phyloP scores from a whole-genome alignment of 2,329 filamentous ascomycete species.

The Hymenoscyphus linearis region DNA sequence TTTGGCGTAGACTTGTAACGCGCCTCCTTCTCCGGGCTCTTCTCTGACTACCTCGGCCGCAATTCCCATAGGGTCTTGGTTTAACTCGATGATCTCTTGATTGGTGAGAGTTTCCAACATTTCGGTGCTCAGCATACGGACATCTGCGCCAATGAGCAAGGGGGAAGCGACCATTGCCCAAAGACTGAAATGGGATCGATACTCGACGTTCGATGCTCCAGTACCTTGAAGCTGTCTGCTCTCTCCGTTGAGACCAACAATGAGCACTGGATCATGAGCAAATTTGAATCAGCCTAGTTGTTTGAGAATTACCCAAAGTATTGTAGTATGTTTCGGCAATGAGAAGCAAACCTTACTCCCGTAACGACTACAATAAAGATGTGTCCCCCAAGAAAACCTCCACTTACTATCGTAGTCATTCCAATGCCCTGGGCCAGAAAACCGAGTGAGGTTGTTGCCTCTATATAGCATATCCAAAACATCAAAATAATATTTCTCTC shows the following conservation, averaged over 20 bases:
- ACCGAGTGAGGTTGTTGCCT: constrained; percentile 41
- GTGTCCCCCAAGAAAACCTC: too few species aligned
- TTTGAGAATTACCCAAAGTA: too few species aligned
- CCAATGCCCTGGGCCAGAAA: constrained; percentile 44
- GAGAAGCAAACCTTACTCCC: too few species aligned
- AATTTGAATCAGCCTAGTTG: too few species aligned
- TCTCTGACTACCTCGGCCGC: constrained; percentile 18
- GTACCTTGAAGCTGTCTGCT: constrained; percentile 38
- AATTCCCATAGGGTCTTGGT: constrained; percentile 28
- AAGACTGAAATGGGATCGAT: constrained; percentile 23
- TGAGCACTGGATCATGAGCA: constrained; percentile 12
- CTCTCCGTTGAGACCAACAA: constrained; percentile 22
- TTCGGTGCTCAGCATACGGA: constrained; percentile 14
- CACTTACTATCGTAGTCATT: constrained; percentile 35
- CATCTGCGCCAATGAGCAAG: constrained; percentile 24
- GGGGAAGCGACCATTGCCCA: constrained; percentile 24
- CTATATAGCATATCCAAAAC: constrained; percentile 42
- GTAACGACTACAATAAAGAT: too few species aligned
- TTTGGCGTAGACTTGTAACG: constrained; percentile 20
- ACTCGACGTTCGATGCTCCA: constrained; percentile 27
- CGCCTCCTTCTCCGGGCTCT: background rate
- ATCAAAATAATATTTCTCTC: constrained; percentile 23
- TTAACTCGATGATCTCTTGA: constrained; percentile 35
- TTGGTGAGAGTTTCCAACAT: constrained; percentile 22
- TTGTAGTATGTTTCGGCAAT: too few species aligned